A percentile compares a stretch with the other conserved stretches of the same genome.
Conservation (phyloP, 164 flowering plant genomes). For the Sextonia rubra region DNA sequence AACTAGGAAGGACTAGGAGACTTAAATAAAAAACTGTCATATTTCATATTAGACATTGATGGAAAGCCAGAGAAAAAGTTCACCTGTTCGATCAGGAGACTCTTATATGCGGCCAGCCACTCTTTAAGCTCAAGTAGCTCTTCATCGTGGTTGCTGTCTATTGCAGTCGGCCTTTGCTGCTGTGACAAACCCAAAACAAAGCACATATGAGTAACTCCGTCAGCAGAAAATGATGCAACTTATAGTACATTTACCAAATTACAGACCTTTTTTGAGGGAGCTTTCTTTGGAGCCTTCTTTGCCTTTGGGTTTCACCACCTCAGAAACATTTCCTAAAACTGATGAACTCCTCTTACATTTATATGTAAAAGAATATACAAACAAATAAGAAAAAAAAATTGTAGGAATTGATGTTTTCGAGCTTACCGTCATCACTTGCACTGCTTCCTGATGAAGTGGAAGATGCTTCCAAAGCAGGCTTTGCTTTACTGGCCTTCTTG, state of each 20-base stretch:
- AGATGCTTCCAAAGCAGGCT: conserved; percentile 22
- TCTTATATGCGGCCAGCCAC: conserved; percentile 70
- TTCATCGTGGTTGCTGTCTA: conserved; percentile 43
- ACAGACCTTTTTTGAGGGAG: conserved; percentile 59
- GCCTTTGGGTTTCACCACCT: conserved; percentile 51
- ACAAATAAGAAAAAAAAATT: background rate
- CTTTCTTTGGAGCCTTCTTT: conserved; percentile 48
- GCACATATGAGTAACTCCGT: background rate
- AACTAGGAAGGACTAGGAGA: background rate
- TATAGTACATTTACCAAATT: background rate
- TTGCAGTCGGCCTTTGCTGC: conserved; percentile 27
- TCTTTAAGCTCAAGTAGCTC: conserved; percentile 53
- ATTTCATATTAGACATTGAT: background rate
- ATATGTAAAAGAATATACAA: background rate
- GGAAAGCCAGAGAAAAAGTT: background rate
- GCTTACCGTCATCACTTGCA: conserved; percentile 42
- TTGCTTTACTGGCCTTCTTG: conserved; percentile 43
- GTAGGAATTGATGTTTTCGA: background rate
- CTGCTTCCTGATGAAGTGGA: conserved; percentile 22
- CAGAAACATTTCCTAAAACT: conserved; percentile 28
- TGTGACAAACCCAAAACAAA: conserved; percentile 5
- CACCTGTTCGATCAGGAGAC: conserved; percentile 70
- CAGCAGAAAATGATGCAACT: background rate
- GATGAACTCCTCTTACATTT: background rate
- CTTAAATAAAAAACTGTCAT: background rate